Evolutionary conservation across 768 basidiomycete genomes (phyloP).

Genomic region (Mycena indigotica): DNA sequence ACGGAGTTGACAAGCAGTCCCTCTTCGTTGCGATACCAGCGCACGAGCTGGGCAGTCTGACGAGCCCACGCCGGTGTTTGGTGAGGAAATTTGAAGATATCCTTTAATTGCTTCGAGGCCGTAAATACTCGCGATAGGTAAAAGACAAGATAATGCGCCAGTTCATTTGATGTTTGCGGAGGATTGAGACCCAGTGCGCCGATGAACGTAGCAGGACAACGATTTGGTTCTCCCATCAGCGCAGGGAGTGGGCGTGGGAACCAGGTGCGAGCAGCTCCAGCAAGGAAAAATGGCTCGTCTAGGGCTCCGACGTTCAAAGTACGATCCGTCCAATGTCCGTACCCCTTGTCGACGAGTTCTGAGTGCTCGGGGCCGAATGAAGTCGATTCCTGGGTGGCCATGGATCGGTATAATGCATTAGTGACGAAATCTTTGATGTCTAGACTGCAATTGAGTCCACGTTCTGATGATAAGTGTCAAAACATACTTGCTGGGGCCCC

Average conservation of each 20-base stretch:
- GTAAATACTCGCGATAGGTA: neutral
- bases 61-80: slow-evolving; percentile 2
- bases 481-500: neutral
- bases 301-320: neutral
- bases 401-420: neutral
- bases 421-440: neutral
- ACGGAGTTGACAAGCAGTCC: neutral
- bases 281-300: neutral
- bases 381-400: neutral
- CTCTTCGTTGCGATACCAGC: neutral
- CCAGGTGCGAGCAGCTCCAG: neutral
- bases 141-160: neutral
- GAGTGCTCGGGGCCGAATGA: neutral
- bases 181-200: neutral
- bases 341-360: neutral
- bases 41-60: slow-evolving; percentile 4
- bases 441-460: neutral
- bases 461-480: neutral
- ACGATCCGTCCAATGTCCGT: neutral
- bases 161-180: neutral
- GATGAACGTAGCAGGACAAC: neutral
- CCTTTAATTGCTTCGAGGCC: neutral
- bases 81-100: slow-evolving; percentile 5
- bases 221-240: neutral
- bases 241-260: neutral